Base-by-base conservation (phyloP, 2,329 filamentous ascomycete genomes). In the Didymella pomorum region DNA sequence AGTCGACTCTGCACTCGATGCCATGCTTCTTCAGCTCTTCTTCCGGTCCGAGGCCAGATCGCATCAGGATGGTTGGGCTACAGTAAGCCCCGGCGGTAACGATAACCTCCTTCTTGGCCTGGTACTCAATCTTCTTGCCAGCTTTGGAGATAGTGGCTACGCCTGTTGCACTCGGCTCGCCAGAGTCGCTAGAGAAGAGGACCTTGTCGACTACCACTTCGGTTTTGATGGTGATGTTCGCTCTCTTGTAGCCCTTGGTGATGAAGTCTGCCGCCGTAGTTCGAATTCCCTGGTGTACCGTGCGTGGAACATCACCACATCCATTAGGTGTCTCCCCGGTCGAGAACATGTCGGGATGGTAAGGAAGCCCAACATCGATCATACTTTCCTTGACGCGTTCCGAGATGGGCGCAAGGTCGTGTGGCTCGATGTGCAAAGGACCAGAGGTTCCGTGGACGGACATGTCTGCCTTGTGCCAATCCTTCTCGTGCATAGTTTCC, bases 301-400 rank as follows among this genome's bases (percentile, higher is more conserved):
- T 76, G 21, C 74, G 61, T n/a, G 63, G 58, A 8, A 68, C 71
- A 39, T 76, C 62, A 9, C 74, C 71, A 33, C 71, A 75, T 18
- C 74, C 74, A 26, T 72, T 67, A 0, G 72, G 53, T 11, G 66
- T 66, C 37, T 75, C 67, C n/a, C 73, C 73, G 6, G 80, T 82
- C 0, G 81, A 80, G 66, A 87, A 87, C 83, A 88, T 86, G 61
- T 88, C 86, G 18, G 79, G 78, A 39, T 84, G 79, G n/a, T 85
- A 76, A 0, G 82, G 80, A 0, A 88, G 70, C 54, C 85, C 85
- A 58, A 82, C 75, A 2, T 82, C 83, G 9, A 83, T 72, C 73
- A 86, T 82, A 0, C 84, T 87, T 46, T 86, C 79, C 26, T 82
- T 75, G 10, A 87, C 70, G 28, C 83, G 77, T 43, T 86, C 73